Conservation (phyloP, 2,329 filamentous ascomycete genomes). For the Neodidymelliopsis sp. region DNA sequence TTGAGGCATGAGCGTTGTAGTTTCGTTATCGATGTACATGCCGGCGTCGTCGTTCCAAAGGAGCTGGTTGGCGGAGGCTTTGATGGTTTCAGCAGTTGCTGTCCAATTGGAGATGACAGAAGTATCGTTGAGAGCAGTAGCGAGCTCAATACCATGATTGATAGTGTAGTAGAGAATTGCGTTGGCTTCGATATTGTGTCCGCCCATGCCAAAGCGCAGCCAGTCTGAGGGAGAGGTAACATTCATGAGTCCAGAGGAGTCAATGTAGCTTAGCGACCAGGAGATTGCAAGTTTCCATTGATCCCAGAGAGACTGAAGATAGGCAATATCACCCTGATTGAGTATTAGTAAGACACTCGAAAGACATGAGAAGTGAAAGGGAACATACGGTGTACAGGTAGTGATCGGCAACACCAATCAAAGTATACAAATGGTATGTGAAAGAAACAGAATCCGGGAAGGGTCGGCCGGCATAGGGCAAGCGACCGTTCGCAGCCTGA, state of each 20-base stretch:
- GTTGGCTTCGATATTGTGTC: conserved; percentile 58
- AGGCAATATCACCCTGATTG: conserved; percentile 48
- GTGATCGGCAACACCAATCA: conserved; percentile 57
- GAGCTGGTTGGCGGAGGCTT: conserved; percentile 55
- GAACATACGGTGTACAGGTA: conserved; percentile 51
- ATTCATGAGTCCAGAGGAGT: conserved; percentile 55
- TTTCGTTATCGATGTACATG: conserved; percentile 64
- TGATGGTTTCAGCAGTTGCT: conserved; percentile 52
- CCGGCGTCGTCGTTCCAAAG: conserved; percentile 60
- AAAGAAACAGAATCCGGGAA: conserved; percentile 53
- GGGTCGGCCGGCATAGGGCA: conserved; percentile 61
- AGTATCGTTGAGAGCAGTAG: conserved; percentile 56
- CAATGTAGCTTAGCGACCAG: conserved; percentile 53
- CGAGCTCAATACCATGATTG: conserved; percentile 60
- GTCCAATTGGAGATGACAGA: conserved; percentile 52
- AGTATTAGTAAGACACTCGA: background rate
- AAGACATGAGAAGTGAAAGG: background rate
- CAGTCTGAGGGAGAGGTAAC: conserved; percentile 56
- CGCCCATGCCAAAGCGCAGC: conserved; percentile 60
- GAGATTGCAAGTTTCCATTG: conserved; percentile 54
- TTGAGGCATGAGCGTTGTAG: conserved; percentile 59
- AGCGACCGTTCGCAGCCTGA: conserved; percentile 54
- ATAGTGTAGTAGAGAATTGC: conserved; percentile 60
- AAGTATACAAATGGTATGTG: conserved; percentile 63
- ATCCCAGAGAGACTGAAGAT: conserved; percentile 53